Conservation (phyloP, 768 basidiomycete species). For the Lactarius sanguifluus region DNA sequence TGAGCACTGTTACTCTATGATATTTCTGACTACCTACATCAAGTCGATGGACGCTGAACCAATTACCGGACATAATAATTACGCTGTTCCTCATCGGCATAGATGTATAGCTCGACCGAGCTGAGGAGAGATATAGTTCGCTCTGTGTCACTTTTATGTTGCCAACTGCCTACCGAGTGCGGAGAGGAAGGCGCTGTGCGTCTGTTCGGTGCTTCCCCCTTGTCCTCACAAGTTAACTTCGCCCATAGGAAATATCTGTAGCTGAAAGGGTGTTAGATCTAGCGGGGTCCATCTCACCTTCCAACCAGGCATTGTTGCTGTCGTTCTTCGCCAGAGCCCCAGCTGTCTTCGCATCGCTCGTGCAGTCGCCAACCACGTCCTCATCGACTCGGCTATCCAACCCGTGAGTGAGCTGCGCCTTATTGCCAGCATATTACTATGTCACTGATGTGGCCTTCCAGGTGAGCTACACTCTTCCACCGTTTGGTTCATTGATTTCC, state of each 20-base stretch:
- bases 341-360: conserved; percentile 56
- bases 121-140: conserved; percentile 48
- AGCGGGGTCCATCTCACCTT: conserved; percentile 42
- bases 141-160: conserved; percentile 49
- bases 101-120: conserved; percentile 50
- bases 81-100: conserved; percentile 55
- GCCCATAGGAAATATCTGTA: conserved; percentile 46
- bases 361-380: conserved; percentile 52
- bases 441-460: neutral
- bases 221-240: neutral
- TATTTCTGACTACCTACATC: neutral
- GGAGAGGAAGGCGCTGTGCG: conserved; percentile 29
- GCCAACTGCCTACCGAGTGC: conserved; percentile 38
- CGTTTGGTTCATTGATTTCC: conserved; percentile 54
- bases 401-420: conserved; percentile 17
- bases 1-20: neutral
- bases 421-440: neutral
- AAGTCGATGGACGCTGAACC: conserved; percentile 38
- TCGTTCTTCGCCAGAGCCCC: conserved; percentile 49
- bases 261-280: conserved; percentile 48
- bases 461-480: conserved; percentile 45
- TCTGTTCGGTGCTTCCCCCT: neutral
- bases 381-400: conserved; percentile 37
- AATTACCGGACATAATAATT: conserved; percentile 50
- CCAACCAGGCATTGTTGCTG: conserved; percentile 52